These are phyloP conservation scores for Zygotorulaspora florentina DNA, from an alignment of 805 yeast genomes.

Conservation along the genomic window DNA sequence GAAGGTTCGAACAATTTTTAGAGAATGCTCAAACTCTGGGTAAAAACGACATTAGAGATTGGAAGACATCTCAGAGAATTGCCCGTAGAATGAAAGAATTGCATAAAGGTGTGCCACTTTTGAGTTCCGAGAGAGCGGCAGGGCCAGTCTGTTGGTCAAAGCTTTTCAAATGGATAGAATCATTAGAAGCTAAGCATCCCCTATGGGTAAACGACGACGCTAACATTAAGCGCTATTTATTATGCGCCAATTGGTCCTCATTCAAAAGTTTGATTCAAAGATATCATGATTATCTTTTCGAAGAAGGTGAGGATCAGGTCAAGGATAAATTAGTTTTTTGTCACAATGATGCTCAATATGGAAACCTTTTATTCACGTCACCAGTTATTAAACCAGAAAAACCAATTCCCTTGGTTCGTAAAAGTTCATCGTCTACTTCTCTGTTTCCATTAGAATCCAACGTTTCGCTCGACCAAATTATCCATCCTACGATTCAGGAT, in stretches of 20 bases:
- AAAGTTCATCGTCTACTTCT: constrained; percentile 23
- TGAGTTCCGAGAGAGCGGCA: constrained; percentile 46
- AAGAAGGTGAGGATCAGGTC: constrained; percentile 33
- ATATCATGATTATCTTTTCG: constrained; percentile 62
- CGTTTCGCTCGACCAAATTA: constrained; percentile 29
- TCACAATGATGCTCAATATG: constrained; percentile 96
- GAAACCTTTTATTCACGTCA: constrained; percentile 72
- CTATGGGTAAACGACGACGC: constrained; percentile 36
- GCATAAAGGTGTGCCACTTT: constrained; percentile 72
- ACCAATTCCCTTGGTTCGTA: constrained; percentile 13
- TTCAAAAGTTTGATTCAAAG: constrained; percentile 46
- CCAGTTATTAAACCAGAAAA: constrained; percentile 44
- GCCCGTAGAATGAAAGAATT: constrained; percentile 96
- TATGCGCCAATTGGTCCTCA: constrained; percentile 39
- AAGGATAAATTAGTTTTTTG: constrained; percentile 66
- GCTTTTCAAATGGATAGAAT: constrained; percentile 65
- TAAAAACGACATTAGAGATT: constrained; percentile 66
- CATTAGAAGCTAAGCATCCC: constrained; percentile 38
- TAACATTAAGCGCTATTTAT: constrained; percentile 37
- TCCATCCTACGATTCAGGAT: constrained; percentile 38
- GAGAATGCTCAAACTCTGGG: constrained; percentile 77
- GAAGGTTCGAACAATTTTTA: constrained; percentile 89
- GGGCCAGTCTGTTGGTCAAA: constrained; percentile 71
- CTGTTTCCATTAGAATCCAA: constrained; percentile 30
- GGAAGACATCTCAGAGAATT: constrained; percentile 72